These are phyloP conservation scores for Coniferiporia sulphurascens DNA, from an alignment of 1,284 basidiomycete species.

Conservation along the genomic window DNA sequence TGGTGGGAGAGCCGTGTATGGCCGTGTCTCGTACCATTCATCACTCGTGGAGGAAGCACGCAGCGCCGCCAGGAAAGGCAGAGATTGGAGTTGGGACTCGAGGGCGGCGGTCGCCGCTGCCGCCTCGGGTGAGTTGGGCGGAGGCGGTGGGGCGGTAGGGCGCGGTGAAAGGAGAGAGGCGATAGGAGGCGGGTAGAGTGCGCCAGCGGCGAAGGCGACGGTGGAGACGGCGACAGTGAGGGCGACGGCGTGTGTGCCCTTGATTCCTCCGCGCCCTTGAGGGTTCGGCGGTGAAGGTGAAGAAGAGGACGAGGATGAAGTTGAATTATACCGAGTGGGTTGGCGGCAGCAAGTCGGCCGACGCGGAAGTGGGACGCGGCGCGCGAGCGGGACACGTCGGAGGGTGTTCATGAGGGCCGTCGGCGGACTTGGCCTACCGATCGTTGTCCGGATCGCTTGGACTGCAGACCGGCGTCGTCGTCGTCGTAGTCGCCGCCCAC, in stretches of 20 bases:
- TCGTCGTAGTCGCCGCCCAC: no score
- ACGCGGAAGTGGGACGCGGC: no score
- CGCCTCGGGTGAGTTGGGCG: slow-evolving; percentile 53
- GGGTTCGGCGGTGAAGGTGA: no score
- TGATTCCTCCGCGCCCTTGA: not conserved
- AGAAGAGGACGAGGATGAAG: no score
- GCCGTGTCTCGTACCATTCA: slow-evolving; percentile 75
- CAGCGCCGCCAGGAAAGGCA: slow-evolving; percentile 57
- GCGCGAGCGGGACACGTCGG: no score
- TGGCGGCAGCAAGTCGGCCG: no score
- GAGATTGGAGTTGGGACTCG: slow-evolving; percentile 63
- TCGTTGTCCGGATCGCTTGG: no score
- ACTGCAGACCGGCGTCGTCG: no score
- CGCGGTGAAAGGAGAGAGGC: slow-evolving; percentile 66
- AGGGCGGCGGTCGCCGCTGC: slow-evolving; percentile 58
- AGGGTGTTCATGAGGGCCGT: no score
- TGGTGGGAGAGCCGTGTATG: slow-evolving; percentile 66
- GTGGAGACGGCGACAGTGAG: slow-evolving; percentile 8
- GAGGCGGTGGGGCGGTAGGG: slow-evolving; percentile 61
- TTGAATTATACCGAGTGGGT: no score
- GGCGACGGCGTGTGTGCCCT: slow-evolving; percentile 4
- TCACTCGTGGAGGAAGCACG: slow-evolving; percentile 42
- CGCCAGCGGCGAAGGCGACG: slow-evolving; percentile 47
- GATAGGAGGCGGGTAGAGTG: slow-evolving; percentile 59
- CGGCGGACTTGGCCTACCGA: no score